Percentiles rank a stretch among this genome's conserved stretches.
These are phyloP conservation scores for Paraurostyla sp. DNA, from an alignment of 73 alveolate species.

Conservation along the genomic window DNA sequence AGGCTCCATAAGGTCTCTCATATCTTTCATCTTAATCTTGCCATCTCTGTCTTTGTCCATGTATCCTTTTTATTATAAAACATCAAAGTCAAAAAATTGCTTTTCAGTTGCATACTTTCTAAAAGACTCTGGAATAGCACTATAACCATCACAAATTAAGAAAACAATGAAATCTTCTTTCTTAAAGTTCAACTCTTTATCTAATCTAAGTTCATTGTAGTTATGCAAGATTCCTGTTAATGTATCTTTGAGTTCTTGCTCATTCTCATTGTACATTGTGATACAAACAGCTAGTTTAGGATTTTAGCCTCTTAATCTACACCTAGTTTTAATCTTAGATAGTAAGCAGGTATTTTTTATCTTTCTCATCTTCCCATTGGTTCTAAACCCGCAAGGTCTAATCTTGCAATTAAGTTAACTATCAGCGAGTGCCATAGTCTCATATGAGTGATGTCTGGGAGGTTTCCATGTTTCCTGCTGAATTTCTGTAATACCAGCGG, in stretches of 20 bases:
- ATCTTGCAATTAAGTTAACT: background rate
- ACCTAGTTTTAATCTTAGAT: too few species aligned
- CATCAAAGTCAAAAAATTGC: slow-evolving; percentile 11
- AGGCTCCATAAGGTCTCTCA: too few species aligned
- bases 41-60: background rate
- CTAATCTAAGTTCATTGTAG: background rate
- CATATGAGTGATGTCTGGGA: background rate
- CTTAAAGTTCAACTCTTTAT: background rate
- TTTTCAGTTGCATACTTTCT: slow-evolving; percentile 17
- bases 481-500: background rate
- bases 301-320: background rate
- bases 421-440: background rate
- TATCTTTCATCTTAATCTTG: background rate
- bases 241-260: background rate
- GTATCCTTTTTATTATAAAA: background rate
- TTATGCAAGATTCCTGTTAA: background rate
- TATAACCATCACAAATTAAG: slow-evolving; percentile 14
- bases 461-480: background rate
- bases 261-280: slow-evolving; percentile 65
- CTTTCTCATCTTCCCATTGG: background rate
- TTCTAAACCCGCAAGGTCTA: slow-evolving; percentile 27
- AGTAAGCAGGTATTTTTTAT: background rate
- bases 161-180: too few species aligned
- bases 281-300: slow-evolving; percentile 47
- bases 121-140: background rate